Evolutionary conservation across 1,284 basidiomycete genomes (phyloP), one percentile per base, ranked within the genome.

Genomic region (Ceratobasidium papillatum): DNA sequence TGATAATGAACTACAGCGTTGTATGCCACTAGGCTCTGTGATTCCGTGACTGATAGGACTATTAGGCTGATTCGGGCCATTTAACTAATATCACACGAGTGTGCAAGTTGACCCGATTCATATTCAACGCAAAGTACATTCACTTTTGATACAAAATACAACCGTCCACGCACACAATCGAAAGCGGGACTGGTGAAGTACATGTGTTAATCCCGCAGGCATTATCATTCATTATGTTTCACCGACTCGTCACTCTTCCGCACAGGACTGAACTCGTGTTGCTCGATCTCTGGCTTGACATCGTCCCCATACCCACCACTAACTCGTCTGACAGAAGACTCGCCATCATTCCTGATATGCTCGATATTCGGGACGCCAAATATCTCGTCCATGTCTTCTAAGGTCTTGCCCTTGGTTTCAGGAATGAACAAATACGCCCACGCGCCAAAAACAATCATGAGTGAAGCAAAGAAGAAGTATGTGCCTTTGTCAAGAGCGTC

Each of bases 371-470:
- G 58, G 7, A 72, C 69, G n/a, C 69, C 69, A 72, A 72, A 72
- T 17, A 72, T 72, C 17, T 51, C 36, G 34, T 72, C 69, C 69
- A 72, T 72, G 34, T 72, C 69, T 43, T 72, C 69, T 0, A 72
- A 45, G 11, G 69, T 51, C 34, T 72, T 72, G 11, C 69, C 69
- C 43, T 72, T 72, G 43, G 69, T 72, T 32, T 72, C 69, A 8
- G 69, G 69, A 49, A 72, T 41, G 36, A 72, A 72, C 22, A 72
- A 72, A 30, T 72, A 72, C 12, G 69, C 69, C 69, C 69, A 72
- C 3, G 45, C 22, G 32, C 69, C 69, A n/a, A 72, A 72, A 11
- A 72, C 69, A 22, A 72, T 72, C 69, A 72, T 72, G 2, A 72
- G 25, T 14, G 69, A 72, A 19, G 69, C 69, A 19, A 72, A 72